Base-by-base conservation (phyloP, 225 moss, liverwort and hornwort species). In the Sphagnum contortum region DNA sequence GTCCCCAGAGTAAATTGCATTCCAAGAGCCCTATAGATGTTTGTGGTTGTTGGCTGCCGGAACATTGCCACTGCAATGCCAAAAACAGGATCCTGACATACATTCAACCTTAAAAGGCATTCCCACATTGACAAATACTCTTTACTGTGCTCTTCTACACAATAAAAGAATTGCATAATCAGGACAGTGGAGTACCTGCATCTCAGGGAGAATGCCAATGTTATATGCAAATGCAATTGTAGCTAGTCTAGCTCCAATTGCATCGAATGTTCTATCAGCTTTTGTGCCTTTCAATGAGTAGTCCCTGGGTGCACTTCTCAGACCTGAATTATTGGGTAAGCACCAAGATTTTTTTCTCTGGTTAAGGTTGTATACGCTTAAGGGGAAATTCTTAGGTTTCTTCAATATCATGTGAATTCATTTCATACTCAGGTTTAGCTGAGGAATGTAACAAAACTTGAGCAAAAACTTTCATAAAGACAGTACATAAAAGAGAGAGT, bases 141-240 rank as follows among this genome's bases (percentile, higher is more conserved):
- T 5, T 9, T 52, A 9, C 5, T 9, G 9, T 52, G 5, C 51
- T 5, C 5, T 5, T 52, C 9, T 5, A 5, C 5, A 9, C 5
- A 5, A 52, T 5, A 53, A 55, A 47, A 7, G 2, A 5, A 13
- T 12, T 12, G 5, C 7, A 5, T 5, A 9, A 52, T 9, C 51
- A 52, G 9, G 9, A 5, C 9, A 52, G 51, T 47, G 46, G 46
- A 14, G 5, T 65, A 83, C 83, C 80, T 83, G 80, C 60, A 84
- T 71, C 57, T 84, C 84, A 45, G 77, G 84, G 49, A 84, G 84
- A 61, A 84, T 84, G 57, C 77, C 75, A 0, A 81, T 84, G 72
- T 84, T 84, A 48, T 75, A 81, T 8, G 84, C 77, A 49, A 75
- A 84, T 6, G 77, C 84, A 48, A 73, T 77, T 6, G 57, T 64